Conservation (phyloP, 306 rosid genomes). For the Prunus campanulata region DNA sequence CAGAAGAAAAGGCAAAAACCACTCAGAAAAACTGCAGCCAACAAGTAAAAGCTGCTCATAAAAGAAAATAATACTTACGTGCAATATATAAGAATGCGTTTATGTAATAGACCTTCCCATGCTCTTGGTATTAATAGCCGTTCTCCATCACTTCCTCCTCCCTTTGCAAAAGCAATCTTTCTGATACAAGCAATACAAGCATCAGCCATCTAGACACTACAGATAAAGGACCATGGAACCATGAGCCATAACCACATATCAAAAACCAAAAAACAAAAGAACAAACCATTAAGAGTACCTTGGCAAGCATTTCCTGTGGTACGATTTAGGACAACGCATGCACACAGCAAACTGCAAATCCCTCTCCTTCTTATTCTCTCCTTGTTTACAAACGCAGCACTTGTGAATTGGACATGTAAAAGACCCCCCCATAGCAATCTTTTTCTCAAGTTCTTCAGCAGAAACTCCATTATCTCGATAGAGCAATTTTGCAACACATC, state of each 20-base stretch:
- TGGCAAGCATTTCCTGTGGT: constrained; percentile 73
- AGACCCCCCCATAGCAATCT: constrained; percentile 42
- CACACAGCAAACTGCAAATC: constrained; percentile 62
- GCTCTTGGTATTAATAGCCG: constrained; percentile 45
- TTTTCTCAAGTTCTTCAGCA: constrained; percentile 32
- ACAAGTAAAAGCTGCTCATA: constrained; percentile 1
- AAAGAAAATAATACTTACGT: constrained; percentile 43
- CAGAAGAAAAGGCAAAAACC: constrained; percentile 20
- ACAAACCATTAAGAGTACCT: constrained; percentile 25
- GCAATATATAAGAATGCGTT: constrained; percentile 65
- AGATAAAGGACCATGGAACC: background rate
- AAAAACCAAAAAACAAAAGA: background rate
- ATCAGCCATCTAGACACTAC: background rate
- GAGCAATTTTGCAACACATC: constrained; percentile 53
- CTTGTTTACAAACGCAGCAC: constrained; percentile 46
- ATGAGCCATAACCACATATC: background rate
- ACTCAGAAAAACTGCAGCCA: background rate
- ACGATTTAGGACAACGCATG: constrained; percentile 66
- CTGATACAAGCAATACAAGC: constrained; percentile 31
- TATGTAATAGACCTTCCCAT: constrained; percentile 56
- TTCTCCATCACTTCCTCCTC: constrained; percentile 24
- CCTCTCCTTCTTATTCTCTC: constrained; percentile 44
- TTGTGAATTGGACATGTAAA: constrained; percentile 65
- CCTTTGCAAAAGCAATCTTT: constrained; percentile 35
- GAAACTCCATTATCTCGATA: constrained; percentile 20